Conservation (phyloP, 2,329 filamentous ascomycete species). For the Drechslerella dactyloides region DNA sequence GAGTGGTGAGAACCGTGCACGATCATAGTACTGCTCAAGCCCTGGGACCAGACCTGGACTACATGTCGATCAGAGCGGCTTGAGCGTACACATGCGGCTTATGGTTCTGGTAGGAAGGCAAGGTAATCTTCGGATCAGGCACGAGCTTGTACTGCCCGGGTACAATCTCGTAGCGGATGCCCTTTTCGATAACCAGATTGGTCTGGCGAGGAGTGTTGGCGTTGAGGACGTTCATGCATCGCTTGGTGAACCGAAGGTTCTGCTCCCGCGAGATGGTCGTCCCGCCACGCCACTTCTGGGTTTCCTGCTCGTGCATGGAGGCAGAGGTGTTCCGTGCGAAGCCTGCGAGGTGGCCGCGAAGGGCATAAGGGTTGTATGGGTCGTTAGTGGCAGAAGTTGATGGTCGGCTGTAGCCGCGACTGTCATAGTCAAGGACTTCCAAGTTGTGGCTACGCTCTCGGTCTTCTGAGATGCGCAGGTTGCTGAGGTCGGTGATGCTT, state of each 20-base stretch:
- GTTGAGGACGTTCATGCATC: conserved; percentile 55
- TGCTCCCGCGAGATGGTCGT: conserved; percentile 51
- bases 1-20: neutral
- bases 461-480: conserved; percentile 38
- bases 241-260: conserved; percentile 54
- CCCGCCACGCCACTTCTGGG: conserved; percentile 54
- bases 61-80: conserved; percentile 45
- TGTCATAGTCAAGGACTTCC: conserved; percentile 14
- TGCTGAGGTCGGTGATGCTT: conserved; percentile 34
- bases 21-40: neutral
- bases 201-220: conserved; percentile 54
- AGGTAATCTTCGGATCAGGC: conserved; percentile 44
- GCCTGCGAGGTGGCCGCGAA: conserved; percentile 35
- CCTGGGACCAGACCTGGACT: conserved; percentile 12
- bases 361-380: conserved; percentile 18
- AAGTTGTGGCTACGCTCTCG: conserved; percentile 1
- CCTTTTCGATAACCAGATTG: conserved; percentile 55
- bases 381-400: conserved; percentile 36
- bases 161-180: conserved; percentile 53
- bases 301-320: conserved; percentile 25
- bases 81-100: conserved; percentile 45
- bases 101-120: conserved; percentile 41
- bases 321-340: conserved; percentile 34
- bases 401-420: conserved; percentile 38
- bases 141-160: conserved; percentile 53